These are phyloP conservation scores for Verticillium klebahnii DNA, from an alignment of 2,329 filamentous ascomycete genomes.

Conservation along the genomic window DNA sequence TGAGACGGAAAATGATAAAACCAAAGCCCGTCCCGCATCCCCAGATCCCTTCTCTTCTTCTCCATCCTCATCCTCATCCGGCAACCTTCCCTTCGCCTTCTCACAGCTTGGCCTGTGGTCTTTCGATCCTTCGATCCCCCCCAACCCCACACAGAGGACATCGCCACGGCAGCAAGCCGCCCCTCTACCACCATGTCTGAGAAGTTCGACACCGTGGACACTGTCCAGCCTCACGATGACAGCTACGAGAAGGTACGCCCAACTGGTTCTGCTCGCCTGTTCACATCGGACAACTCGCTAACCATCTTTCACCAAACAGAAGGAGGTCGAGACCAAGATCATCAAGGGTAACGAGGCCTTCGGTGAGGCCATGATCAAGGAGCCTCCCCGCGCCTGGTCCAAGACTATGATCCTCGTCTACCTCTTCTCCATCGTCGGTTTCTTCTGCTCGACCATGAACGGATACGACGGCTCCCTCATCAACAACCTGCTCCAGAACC, in stretches of 20 bases:
- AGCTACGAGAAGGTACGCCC: conserved; percentile 10
- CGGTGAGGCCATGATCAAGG: conserved; percentile 49
- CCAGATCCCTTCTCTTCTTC: conserved; percentile 6
- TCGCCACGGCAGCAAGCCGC: conserved; percentile 8
- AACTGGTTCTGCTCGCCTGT: not conserved
- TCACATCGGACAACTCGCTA: not conserved
- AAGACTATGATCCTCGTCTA: conserved; percentile 35
- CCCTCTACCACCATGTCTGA: conserved; percentile 4
- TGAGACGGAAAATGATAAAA: conserved; percentile 14
- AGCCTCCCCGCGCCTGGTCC: conserved; percentile 39
- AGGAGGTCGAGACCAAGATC: conserved; percentile 31
- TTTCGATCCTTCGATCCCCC: conserved; percentile 2
- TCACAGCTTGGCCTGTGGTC: not conserved
- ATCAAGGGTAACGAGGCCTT: conserved; percentile 48
- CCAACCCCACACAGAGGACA: conserved; percentile 1
- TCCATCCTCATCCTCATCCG: conserved; percentile 9
- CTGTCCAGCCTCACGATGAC: conserved; percentile 10
- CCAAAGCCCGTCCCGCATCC: conserved; percentile 9
- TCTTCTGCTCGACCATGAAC: conserved; percentile 47
- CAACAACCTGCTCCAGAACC: conserved; percentile 41
- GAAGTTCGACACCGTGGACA: conserved; percentile 11
- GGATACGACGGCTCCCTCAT: conserved; percentile 48
- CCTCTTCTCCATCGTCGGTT: conserved; percentile 38
- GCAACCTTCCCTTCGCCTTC: conserved; percentile 1
- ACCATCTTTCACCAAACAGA: conserved; percentile 2